Evolutionary conservation across 225 moss, liverwort and hornwort genomes (phyloP), one percentile per base, ranked within the genome.

Genomic region (Physcomitrium patens): DNA sequence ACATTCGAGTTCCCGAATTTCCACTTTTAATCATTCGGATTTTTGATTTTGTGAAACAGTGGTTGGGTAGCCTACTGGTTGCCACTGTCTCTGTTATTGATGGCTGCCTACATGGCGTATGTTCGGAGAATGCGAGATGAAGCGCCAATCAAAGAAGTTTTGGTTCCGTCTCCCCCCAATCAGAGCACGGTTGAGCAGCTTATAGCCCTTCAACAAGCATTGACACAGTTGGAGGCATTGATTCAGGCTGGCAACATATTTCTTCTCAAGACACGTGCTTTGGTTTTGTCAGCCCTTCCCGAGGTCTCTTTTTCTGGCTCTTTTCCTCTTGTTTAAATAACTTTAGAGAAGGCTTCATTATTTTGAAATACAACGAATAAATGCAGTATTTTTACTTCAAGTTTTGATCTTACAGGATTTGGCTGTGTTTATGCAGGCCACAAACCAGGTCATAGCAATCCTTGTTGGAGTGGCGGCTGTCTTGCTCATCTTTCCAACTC

Each of bases 101-200:
- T 83, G 76, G 89, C 86, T 63, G 78, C 73, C 3, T 95, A 89
- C 51, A 91, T 91, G 83, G 69, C 86, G 24, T 86, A 80, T 83
- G 63, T 91, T 75, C 82, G 89, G 68, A 74, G 79, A 16, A 82
- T 81, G 70, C 85, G 85, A 10, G 84, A 81, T 42, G 81, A 79
- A 71, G 77, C 79, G 16, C 71, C 79, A 70, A 81, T 80, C 19
- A 77, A 81, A 79, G 92, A 91, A 72, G 79, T 95, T 54, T 72
- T 85, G 72, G 87, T 95, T 49, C 50, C 77, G 44, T 77, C 78
- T 46, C 95, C 95, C 48, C 95, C 92, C 27, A 70, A 87, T 43
- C 95, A 92, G 82, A 95, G 75, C 74, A 77, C 91, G 7, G 87
- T 95, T 57, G 92, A 95, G 83, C 95, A 95, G 81, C 72, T 95